A percentile compares a stretch with the other conserved stretches of the same genome.
Evolutionary conservation across 768 basidiomycete species (phyloP).

Genomic region (Agaricus bisporus): DNA sequence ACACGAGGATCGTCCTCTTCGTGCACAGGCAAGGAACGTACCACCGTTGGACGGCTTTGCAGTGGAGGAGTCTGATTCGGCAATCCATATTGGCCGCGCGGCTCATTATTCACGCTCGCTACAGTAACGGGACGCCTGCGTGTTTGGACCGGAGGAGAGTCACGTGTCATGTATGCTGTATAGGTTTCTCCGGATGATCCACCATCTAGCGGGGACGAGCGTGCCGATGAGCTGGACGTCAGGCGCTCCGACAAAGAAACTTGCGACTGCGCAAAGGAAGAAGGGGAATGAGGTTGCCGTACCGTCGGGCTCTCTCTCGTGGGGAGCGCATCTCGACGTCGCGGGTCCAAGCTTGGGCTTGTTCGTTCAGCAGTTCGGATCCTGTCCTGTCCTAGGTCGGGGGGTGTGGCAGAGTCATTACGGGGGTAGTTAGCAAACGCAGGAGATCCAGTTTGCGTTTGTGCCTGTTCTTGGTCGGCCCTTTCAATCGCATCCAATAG

Average conservation of each 20-base stretch:
- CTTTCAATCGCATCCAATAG: slow-evolving; percentile 68
- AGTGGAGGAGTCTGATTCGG: slow-evolving; percentile 51
- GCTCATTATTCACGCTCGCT: slow-evolving; percentile 16
- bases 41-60: slow-evolving; percentile 52
- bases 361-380: slow-evolving; percentile 44
- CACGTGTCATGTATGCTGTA: slow-evolving; percentile 39
- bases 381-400: slow-evolving; percentile 47
- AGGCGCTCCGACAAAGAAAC: slow-evolving; percentile 49
- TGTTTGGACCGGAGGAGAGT: slow-evolving; percentile 27
- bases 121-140: slow-evolving; percentile 21
- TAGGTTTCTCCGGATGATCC: slow-evolving; percentile 35
- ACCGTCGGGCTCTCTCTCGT: slow-evolving; percentile 41
- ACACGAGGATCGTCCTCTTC: slow-evolving; percentile 60
- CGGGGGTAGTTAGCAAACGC: slow-evolving; percentile 23
- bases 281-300: slow-evolving; percentile 34
- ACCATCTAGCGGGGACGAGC: slow-evolving; percentile 41
- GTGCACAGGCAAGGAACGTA: slow-evolving; percentile 70
- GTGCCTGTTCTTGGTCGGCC: slow-evolving; percentile 38
- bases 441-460: slow-evolving; percentile 34
- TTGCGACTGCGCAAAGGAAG: slow-evolving; percentile 31
- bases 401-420: slow-evolving; percentile 35
- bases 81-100: slow-evolving; percentile 25
- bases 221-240: slow-evolving; percentile 33
- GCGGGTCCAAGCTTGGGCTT: slow-evolving; percentile 45
- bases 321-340: slow-evolving; percentile 33